Evolutionary conservation across 2,329 filamentous ascomycete species (phyloP).

Genomic region (Aureobasidium sp.): DNA sequence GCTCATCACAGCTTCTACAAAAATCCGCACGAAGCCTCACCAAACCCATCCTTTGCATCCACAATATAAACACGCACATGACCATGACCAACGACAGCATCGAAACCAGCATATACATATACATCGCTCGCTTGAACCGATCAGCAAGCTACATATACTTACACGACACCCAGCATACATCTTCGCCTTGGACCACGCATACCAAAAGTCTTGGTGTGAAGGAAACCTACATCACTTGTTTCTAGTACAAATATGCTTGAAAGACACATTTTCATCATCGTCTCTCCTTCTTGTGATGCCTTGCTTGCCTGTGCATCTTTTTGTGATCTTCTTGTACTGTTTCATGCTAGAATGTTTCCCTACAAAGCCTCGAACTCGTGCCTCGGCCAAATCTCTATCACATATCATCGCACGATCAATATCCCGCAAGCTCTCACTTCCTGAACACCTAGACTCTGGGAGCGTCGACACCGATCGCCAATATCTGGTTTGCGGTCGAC

Average conservation of each 20-base stretch:
- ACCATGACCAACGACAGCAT: constrained; percentile 3
- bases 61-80: neutral
- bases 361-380: neutral
- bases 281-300: neutral
- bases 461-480: neutral
- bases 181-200: neutral
- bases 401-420: neutral
- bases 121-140: neutral
- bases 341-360: neutral
- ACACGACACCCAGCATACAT: neutral
- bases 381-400: neutral
- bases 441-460: neutral
- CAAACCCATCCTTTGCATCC: neutral
- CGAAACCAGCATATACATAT: neutral
- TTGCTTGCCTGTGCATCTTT: neutral
- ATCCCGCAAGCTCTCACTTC: neutral
- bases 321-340: neutral
- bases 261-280: neutral
- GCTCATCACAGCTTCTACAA: neutral
- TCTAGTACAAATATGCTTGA: neutral
- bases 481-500: neutral
- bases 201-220: neutral
- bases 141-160: neutral
- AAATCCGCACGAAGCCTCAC: neutral
- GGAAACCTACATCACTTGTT: neutral